Evolutionary conservation across 2,329 filamentous ascomycete genomes (phyloP), one percentile per base, ranked within the genome.

Genomic region (Calonectria honghensis): DNA sequence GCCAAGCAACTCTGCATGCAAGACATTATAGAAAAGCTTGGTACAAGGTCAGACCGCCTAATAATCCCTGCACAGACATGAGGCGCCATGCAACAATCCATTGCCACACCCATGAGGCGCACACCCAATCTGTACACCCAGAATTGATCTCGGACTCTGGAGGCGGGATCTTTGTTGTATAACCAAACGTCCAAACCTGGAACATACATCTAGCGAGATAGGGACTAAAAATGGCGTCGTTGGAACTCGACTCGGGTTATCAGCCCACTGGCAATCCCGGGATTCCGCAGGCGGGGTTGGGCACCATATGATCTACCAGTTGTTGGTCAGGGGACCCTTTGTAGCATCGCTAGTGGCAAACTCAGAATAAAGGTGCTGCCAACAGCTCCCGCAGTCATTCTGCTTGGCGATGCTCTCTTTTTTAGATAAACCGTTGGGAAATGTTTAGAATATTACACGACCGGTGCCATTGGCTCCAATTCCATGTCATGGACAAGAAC

Each of bases 291-390:
- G 18, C 18, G 45, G n/a, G 9, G 20, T 24, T 20, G 45, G 45
- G 45, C 5, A 13, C 45, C 45, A 48, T n/a, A 31, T 54, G 51
- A 20, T 31, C n/a, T 39, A 27, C 35, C 14, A 27, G 27, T 29
- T 39, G 10, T 11, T 31, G 35, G 35, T 20, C 41, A 41, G 57
- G 39, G 57, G 37, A 63, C 39, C 57, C 57, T 63, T 41, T 63
- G 35, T 63, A 63, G 31, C 29, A 57, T 57, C 16, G 29, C 29
- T 57, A 57, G 57, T 63, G 57, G 57, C 37, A 63, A 63, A 63
- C 31, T 32, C 27, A 59, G n/a, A 14, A 37, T 27, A 41, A 37
- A 39, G 16, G 27, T 45, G 35, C 57, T 10, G 35, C 37, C n/a
- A 16, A 41, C 57, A 16, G 39, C 16, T 27, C 37, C 14, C 16